These are phyloP conservation scores for Epichloe brachyelytri DNA, from an alignment of 2,329 filamentous ascomycete genomes.

Conservation along the genomic window DNA sequence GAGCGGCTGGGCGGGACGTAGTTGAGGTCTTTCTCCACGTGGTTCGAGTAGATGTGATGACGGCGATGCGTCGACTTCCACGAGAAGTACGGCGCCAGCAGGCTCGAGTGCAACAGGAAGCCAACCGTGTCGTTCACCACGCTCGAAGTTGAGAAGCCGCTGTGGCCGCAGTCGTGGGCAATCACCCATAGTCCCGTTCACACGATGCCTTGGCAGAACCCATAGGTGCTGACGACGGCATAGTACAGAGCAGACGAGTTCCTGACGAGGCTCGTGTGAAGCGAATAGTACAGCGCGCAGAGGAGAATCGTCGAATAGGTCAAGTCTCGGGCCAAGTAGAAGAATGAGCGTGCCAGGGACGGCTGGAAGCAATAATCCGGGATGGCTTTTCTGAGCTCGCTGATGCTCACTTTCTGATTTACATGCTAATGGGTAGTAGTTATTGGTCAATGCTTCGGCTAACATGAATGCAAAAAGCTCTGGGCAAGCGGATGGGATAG, in stretches of 20 bases:
- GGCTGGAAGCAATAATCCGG: conserved; percentile 48
- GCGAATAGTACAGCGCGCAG: neutral
- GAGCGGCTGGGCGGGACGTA: neutral
- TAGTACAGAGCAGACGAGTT: neutral
- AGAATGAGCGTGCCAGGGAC: conserved; percentile 3
- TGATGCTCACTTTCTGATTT: neutral
- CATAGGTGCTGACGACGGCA: conserved; percentile 32
- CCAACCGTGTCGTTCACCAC: conserved; percentile 48
- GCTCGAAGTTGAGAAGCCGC: conserved; percentile 47
- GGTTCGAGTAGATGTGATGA: conserved; percentile 56
- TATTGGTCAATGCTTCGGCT: neutral
- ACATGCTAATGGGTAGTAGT: neutral
- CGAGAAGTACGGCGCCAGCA: conserved; percentile 58
- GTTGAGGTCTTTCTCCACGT: conserved; percentile 40
- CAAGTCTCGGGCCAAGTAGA: conserved; percentile 44
- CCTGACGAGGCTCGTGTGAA: neutral
- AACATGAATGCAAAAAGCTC: neutral
- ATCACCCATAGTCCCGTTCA: conserved; percentile 60
- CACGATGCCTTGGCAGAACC: conserved; percentile 50
- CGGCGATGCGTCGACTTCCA: conserved; percentile 60
- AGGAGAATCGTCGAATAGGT: conserved; percentile 27
- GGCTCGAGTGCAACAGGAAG: conserved; percentile 50
- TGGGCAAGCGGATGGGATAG: neutral
- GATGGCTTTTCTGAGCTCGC: conserved; percentile 27
- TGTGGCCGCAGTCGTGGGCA: conserved; percentile 59